phyloP scores from a whole-genome alignment of 1,284 basidiomycete genomes.

The Trichosporon asahii region DNA sequence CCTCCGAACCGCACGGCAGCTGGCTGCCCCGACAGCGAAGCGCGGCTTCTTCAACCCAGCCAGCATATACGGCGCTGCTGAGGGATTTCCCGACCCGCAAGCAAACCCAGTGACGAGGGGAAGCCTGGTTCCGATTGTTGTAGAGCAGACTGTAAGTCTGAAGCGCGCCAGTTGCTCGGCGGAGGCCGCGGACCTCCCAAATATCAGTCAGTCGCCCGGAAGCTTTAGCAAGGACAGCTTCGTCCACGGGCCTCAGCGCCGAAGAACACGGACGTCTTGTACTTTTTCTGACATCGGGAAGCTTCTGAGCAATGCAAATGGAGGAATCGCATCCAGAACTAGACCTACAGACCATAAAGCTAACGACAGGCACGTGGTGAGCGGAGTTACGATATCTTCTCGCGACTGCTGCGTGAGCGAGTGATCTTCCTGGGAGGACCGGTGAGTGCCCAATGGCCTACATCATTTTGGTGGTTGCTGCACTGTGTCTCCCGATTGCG shows the following conservation, averaged over 20 bases:
- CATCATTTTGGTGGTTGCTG: no score
- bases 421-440: slow-evolving; percentile 79
- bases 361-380: slow-evolving; percentile 90
- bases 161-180: no score
- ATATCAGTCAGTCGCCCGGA: no score
- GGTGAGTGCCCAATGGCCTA: no score
- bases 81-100: neutral
- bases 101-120: slow-evolving; percentile 34
- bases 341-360: neutral
- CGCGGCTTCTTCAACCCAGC: neutral
- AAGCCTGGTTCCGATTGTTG: slow-evolving; percentile 78
- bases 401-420: slow-evolving; percentile 78
- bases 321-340: no score
- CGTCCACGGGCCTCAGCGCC: no score
- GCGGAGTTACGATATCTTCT: slow-evolving; percentile 91
- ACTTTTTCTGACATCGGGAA: no score
- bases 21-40: neutral
- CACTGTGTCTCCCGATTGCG: no score
- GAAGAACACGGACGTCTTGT: no score
- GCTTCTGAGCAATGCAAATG: no score
- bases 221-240: no score
- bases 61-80: neutral
- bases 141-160: slow-evolving; percentile 80
- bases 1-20: neutral
- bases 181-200: no score